Evolutionary conservation across 371 early-diverging fungal species (phyloP), one percentile per base, ranked within the genome.

Genomic region (Mortierella polycephala): DNA sequence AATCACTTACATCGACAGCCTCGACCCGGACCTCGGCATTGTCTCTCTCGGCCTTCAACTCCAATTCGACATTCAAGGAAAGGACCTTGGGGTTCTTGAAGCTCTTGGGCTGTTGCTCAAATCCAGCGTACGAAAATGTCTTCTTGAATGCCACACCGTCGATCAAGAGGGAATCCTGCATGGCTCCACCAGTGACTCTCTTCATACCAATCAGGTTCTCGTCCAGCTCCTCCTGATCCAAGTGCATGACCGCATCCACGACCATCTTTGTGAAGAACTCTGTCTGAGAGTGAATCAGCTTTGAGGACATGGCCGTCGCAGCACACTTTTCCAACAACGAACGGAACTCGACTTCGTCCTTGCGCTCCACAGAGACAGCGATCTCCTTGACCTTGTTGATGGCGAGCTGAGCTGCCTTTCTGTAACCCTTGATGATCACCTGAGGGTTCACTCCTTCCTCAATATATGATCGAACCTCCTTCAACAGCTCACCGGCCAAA

Each of bases 71-170:
- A 77, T 99, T 99, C 74, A 99, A 86, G 73, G 94, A 95, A 42
- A 96, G 81, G 56, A 99, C 93, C 88, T 93, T 95, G 73, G 99
- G 99, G 86, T 95, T 90, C 74, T 90, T 87, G 85, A 99, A 99
- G 30, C 87, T 84, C 85, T 99, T 99, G 71, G 99, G 99, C 87
- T 99, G 99, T 85, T 99, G 99, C 86, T 99, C 99, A 74, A 99
- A 99, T 73, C 99, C 99, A 45, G 99, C 99, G 83, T 99, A 99
- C 10, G 99, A 95, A 84, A 99, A 99, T 5, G 99, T 98, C 90
- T 99, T 99, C 85, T 99, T 99, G 90, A 99, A 99, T 7, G 98
- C 99, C 62, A 99, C 99, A 72, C 99, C 99, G 58, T 96, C 92
- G 45, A 99, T 88, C 55, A 99, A 83, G 42, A 95, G 65, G n/a